Percentiles rank a stretch among this genome's conserved stretches.
phyloP scores from a whole-genome alignment of 2,329 filamentous ascomycete species.

The Cercospora sesami region DNA sequence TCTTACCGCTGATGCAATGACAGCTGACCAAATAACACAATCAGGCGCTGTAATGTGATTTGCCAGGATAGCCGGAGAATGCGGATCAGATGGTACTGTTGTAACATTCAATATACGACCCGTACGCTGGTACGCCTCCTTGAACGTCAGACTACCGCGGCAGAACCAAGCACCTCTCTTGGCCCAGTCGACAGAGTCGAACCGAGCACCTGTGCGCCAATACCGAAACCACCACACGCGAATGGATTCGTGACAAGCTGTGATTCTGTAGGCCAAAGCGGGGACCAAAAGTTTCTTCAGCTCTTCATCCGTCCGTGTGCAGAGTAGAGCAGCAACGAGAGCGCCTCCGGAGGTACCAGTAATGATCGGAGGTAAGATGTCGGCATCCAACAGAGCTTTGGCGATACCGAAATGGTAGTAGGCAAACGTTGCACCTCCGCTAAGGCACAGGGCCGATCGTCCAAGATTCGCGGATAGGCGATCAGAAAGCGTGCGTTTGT shows the following conservation, averaged over 20 bases:
- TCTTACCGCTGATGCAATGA: conserved; percentile 73
- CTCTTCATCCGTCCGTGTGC: conserved; percentile 89
- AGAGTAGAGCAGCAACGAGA: conserved; percentile 80
- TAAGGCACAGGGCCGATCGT: conserved; percentile 87
- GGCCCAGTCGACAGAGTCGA: conserved; percentile 93
- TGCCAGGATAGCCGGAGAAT: conserved; percentile 86
- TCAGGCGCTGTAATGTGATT: conserved; percentile 95
- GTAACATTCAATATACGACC: conserved; percentile 93
- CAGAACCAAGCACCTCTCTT: conserved; percentile 84
- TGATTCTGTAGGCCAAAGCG: conserved; percentile 80
- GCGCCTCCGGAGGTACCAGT: conserved; percentile 95
- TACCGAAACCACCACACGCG: conserved; percentile 76
- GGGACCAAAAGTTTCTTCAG: conserved; percentile 81
- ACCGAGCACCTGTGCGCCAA: conserved; percentile 90
- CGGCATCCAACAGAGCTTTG: conserved; percentile 82
- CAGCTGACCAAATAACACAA: conserved; percentile 97
- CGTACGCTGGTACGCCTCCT: conserved; percentile 89
- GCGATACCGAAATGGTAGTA: conserved; percentile 96
- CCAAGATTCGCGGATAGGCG: conserved; percentile 88
- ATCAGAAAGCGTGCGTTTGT: conserved; percentile 81
- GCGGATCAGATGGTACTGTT: conserved; percentile 92
- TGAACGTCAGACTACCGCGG: conserved; percentile 86
- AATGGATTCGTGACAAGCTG: conserved; percentile 77
- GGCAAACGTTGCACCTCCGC: conserved; percentile 89
- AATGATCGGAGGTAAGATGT: conserved; percentile 86